phyloP scores from a whole-genome alignment of 768 basidiomycete species.

The Polyporus arcularius region DNA sequence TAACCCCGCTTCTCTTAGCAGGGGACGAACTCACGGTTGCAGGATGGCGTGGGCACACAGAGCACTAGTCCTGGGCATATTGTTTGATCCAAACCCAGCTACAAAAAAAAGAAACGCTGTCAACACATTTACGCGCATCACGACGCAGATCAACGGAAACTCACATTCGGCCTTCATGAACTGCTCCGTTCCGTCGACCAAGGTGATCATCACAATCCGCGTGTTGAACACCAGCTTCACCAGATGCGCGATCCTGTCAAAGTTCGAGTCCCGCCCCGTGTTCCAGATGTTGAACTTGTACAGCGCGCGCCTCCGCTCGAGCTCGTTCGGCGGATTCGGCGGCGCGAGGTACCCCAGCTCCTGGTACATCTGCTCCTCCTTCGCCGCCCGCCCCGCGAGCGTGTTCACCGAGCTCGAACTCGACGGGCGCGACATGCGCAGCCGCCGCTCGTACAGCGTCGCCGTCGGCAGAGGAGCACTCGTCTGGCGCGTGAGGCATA shows the following conservation, averaged over 20 bases:
- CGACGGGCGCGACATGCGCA: constrained; percentile 25
- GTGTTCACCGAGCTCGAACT: constrained; percentile 25
- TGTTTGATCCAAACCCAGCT: constrained; percentile 50
- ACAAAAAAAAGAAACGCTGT: neutral
- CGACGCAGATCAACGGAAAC: constrained; percentile 20
- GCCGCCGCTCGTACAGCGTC: constrained; percentile 31
- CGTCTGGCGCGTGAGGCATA: constrained; percentile 60
- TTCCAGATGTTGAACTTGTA: constrained; percentile 91
- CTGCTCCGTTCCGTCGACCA: constrained; percentile 86
- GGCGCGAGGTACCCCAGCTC: constrained; percentile 74
- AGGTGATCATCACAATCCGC: constrained; percentile 77
- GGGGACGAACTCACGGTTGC: constrained; percentile 56
- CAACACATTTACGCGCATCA: neutral
- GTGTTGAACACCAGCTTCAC: constrained; percentile 93
- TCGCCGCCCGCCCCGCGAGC: constrained; percentile 52
- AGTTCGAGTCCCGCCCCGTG: constrained; percentile 84
- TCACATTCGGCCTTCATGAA: constrained; percentile 92
- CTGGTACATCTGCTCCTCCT: constrained; percentile 67
- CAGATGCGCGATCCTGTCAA: constrained; percentile 91
- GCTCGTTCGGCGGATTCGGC: constrained; percentile 83
- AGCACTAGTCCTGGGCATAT: constrained; percentile 59
- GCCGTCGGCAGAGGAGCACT: constrained; percentile 63
- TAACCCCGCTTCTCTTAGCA: neutral
- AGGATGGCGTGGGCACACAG: constrained; percentile 85
- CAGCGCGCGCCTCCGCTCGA: constrained; percentile 78